Conservation (phyloP, 192 early-diverging fungal species). For the Podila horticola region DNA sequence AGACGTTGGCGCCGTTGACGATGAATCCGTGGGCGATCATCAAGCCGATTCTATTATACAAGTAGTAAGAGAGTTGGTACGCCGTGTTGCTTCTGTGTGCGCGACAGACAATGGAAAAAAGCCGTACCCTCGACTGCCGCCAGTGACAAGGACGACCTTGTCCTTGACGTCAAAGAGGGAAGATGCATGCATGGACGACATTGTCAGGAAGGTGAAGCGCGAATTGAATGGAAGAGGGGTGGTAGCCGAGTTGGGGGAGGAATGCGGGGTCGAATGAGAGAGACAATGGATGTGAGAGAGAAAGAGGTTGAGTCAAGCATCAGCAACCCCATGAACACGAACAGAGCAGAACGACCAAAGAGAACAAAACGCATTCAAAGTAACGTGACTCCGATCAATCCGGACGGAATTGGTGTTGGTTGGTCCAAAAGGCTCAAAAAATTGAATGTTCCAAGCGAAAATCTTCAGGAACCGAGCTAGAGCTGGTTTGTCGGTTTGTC, state of each 20-base stretch:
- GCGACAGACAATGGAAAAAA: too few relatives aligned
- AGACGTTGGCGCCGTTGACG: conserved; percentile 90
- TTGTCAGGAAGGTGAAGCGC: background rate
- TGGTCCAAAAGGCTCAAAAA: too few relatives aligned
- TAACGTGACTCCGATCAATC: too few relatives aligned
- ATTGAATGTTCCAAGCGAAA: too few relatives aligned
- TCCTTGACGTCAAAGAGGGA: conserved; percentile 73
- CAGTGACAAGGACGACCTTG: conserved; percentile 87
- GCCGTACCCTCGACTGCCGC: conserved; percentile 74
- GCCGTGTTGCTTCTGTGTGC: background rate
- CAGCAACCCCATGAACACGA: too few relatives aligned
- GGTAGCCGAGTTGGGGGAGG: background rate
- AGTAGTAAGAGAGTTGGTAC: background rate
- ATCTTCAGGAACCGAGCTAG: too few relatives aligned
- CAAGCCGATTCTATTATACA: conserved; percentile 53
- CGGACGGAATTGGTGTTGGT: too few relatives aligned
- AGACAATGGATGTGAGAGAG: background rate
- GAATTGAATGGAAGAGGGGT: background rate
- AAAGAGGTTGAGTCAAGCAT: too few relatives aligned
- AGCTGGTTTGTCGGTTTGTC: too few relatives aligned
- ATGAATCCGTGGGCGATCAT: conserved; percentile 78
- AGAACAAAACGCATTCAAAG: too few relatives aligned
- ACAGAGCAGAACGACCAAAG: too few relatives aligned
- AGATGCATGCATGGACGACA: conserved; percentile 64
- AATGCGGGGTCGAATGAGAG: background rate